Conservation (phyloP, 2,329 filamentous ascomycete genomes). For the Xylaria polymorpha region DNA sequence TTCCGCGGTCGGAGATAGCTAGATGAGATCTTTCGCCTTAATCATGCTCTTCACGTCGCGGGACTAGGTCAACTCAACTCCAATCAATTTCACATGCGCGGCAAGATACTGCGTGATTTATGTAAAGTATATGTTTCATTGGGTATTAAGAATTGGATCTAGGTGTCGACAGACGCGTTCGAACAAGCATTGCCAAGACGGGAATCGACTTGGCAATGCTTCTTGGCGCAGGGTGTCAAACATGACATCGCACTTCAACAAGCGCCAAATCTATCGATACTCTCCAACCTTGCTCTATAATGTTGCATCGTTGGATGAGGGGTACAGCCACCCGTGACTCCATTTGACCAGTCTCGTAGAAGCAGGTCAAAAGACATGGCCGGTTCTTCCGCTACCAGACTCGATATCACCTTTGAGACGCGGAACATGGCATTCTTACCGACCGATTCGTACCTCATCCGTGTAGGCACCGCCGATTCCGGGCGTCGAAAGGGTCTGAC, state of each 20-base stretch:
- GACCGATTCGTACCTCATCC: background rate
- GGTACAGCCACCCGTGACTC: background rate
- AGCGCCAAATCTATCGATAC: background rate
- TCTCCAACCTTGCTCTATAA: background rate
- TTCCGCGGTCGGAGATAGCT: background rate
- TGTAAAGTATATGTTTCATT: background rate
- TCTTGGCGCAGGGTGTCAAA: slow-evolving; percentile 35
- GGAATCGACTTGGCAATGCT: slow-evolving; percentile 42
- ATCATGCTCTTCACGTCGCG: background rate
- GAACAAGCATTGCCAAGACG: slow-evolving; percentile 46
- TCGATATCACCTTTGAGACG: background rate
- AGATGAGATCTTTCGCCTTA: slow-evolving; percentile 2
- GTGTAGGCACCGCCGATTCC: background rate
- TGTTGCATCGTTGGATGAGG: background rate
- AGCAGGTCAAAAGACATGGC: background rate
- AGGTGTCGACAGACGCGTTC: background rate
- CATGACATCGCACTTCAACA: background rate
- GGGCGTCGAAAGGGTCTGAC: background rate
- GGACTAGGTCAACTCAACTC: background rate
- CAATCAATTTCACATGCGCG: slow-evolving; percentile 4
- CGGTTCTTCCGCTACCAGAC: background rate
- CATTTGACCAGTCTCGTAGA: background rate
- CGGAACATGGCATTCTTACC: background rate
- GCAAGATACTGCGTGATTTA: background rate
- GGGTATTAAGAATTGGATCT: slow-evolving; percentile 2